Evolutionary conservation across 495 filamentous ascomycete species (phyloP), one percentile per base, ranked within the genome.

Genomic region (Neurospora terricola): DNA sequence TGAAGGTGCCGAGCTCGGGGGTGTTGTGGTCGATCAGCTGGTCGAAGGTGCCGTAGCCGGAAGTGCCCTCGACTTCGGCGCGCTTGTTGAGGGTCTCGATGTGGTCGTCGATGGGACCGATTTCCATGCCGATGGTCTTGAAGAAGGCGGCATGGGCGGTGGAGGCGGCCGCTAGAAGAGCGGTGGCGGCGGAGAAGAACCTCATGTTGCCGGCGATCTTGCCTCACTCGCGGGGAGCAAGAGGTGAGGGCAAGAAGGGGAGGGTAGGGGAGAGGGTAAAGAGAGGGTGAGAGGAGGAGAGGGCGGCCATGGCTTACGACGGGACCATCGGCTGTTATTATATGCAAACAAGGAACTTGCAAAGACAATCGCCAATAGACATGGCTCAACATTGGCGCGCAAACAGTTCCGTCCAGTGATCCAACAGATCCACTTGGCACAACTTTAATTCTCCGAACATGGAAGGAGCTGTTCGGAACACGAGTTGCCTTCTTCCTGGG

Each of bases 11-110:
- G 5, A 77, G 77, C 12, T 68, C 69, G 11, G 80, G 78, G 75
- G 77, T 72, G 39, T 74, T 11, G 74, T 81, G 80, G 75, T 80
- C 77, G 72, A 81, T 76, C 9, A 81, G 80, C 75, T 81, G 80
- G 72, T 78, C 75, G 45, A 81, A 81, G 14, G 73, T 74, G 38
- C 77, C 78, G 69, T 75, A 79, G 70, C 78, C 77, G 42, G 76
- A 74, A 75, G 72, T 82, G 77, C 74, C 73, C 0, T 30, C 21
- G 27, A 21, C 37, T 37, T 75, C 72, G 70, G 78, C 75, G 27
- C 78, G 75, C 72, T 77, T 80, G 68, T 72, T 72, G 5, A 77
- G 74, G 30, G 69, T 69, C 11, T 71, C 73, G 23, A 70, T 62
- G 16, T 16, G 38, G 5, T 72, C 40, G 70, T 80, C 77, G 48